These are phyloP conservation scores for Pinus albicaulis DNA, from an alignment of 75 land plant genomes.

Conservation along the genomic window DNA sequence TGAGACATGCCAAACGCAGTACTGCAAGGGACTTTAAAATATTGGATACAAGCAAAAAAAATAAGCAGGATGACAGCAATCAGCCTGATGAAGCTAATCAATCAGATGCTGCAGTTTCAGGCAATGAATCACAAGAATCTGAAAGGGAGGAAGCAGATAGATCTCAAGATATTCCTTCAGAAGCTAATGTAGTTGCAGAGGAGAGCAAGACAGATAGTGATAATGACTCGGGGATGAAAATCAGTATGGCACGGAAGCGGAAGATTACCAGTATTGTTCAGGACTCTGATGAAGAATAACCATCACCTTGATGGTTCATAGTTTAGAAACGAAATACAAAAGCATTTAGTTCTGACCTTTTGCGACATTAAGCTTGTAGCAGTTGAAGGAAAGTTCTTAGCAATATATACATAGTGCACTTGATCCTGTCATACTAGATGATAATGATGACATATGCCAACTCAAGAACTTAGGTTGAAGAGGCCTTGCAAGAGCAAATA, in stretches of 20 bases:
- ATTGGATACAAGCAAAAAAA: slow-evolving; percentile 31
- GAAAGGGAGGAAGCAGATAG: slow-evolving; percentile 2
- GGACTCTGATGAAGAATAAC: slow-evolving; percentile 10
- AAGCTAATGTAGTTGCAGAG: slow-evolving; percentile 5
- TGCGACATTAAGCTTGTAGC: not conserved
- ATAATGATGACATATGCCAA: not conserved
- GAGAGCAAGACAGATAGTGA: slow-evolving; percentile 5
- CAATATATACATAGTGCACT: not conserved
- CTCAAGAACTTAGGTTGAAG: not conserved
- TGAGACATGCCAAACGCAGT: slow-evolving; percentile 93
- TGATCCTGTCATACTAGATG: not conserved
- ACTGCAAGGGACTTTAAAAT: slow-evolving; percentile 86
- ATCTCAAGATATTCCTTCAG: not conserved
- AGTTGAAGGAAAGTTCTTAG: not conserved
- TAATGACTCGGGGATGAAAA: not conserved
- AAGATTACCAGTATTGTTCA: slow-evolving; percentile 2
- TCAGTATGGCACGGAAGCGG: not conserved
- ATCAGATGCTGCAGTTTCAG: slow-evolving; percentile 7
- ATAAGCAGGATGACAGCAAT: slow-evolving; percentile 21
- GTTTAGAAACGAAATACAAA: not conserved
- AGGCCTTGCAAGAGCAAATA: not conserved
- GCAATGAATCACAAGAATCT: slow-evolving; percentile 9
- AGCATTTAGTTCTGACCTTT: not conserved
- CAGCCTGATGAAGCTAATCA: slow-evolving; percentile 7
- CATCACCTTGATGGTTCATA: not conserved